Percentiles rank a stretch among this genome's conserved stretches.
These are phyloP conservation scores for Colletotrichum falcatum DNA, from an alignment of 2,329 filamentous ascomycete genomes.

Conservation along the genomic window DNA sequence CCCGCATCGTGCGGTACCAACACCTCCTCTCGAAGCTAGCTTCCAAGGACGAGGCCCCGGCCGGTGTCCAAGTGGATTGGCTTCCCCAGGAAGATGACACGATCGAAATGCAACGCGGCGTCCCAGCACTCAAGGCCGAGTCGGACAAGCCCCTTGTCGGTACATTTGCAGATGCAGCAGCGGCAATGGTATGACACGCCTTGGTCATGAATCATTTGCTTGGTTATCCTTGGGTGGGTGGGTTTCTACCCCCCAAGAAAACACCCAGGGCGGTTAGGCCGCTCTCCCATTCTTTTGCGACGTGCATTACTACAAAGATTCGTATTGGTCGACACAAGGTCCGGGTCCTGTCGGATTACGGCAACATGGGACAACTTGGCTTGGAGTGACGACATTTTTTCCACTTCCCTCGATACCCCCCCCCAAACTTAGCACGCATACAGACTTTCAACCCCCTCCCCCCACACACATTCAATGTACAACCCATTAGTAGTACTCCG, in stretches of 20 bases:
- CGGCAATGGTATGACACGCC: constrained; percentile 58
- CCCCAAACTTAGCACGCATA: constrained; percentile 16
- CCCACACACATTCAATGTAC: constrained; percentile 13
- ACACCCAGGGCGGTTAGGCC: constrained; percentile 13
- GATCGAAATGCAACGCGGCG: constrained; percentile 57
- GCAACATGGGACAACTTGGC: constrained; percentile 30
- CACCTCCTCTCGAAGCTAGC: constrained; percentile 71
- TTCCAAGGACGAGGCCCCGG: constrained; percentile 55
- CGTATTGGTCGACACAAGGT: constrained; percentile 23
- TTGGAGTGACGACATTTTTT: constrained; percentile 39
- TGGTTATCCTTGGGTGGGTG: background rate
- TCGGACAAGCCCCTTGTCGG: constrained; percentile 64
- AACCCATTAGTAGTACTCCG: constrained; percentile 14
- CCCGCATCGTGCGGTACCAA: constrained; percentile 69
- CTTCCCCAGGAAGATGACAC: constrained; percentile 62
- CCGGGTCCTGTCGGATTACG: constrained; percentile 33
- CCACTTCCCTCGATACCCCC: constrained; percentile 34
- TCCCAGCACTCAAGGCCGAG: constrained; percentile 53
- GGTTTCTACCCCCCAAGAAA: background rate
- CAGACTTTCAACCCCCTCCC: constrained; percentile 21
- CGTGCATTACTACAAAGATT: constrained; percentile 13
- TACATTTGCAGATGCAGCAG: constrained; percentile 70
- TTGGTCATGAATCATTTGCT: constrained; percentile 32
- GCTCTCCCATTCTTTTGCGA: constrained; percentile 4
- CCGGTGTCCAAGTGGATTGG: constrained; percentile 67